Evolutionary conservation across 805 yeast genomes (phyloP), one percentile per base, ranked within the genome.

Genomic region (Kazachstania taianensis): DNA sequence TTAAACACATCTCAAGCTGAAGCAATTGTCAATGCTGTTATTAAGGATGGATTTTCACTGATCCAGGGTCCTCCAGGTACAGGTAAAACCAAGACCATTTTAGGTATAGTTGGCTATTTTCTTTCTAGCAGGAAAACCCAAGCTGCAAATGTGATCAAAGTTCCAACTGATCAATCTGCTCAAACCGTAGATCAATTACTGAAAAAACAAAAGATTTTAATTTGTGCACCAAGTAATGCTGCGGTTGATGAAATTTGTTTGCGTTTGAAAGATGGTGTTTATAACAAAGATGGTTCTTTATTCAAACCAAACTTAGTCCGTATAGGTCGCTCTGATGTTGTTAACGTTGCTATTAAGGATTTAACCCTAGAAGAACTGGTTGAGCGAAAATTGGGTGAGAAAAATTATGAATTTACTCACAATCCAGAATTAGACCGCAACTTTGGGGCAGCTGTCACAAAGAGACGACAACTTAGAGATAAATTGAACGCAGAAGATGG

Each of bases 61-160:
- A 87, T 92, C 56, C 98, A 92, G 61, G 99, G 96, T 39, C 99
- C 99, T 0, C 99, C 99, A 0, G 99, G 99, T 59, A 89, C 97
- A 0, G 99, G 99, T 65, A 92, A 92, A 57, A 94, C 99, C 1
- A 94, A 89, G 55, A 92, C 99, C 0, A 92, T 94, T 61, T 57
- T 92, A 30, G 96, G 96, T 17, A 78, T 89, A 33, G 73, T 89
- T 22, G 96, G 96, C 0, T 75, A 85, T 37, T 74, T 77, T 41
- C 56, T 82, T 29, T 70, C 83, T 1, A 55, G 54, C 5, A 43
- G 41, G 22, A 57, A 49, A 20, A 40, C 43, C 1, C 38, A 49
- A 5, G 42, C 60, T 7, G 24, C 47, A 0, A 54, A 53, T 32
- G 51, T 52, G 2, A 61, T 63, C 8, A 51, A 59, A 3, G 48